Evolutionary conservation across 345 rosid genomes (phyloP).

Genomic region (Melaleuca alternifolia): DNA sequence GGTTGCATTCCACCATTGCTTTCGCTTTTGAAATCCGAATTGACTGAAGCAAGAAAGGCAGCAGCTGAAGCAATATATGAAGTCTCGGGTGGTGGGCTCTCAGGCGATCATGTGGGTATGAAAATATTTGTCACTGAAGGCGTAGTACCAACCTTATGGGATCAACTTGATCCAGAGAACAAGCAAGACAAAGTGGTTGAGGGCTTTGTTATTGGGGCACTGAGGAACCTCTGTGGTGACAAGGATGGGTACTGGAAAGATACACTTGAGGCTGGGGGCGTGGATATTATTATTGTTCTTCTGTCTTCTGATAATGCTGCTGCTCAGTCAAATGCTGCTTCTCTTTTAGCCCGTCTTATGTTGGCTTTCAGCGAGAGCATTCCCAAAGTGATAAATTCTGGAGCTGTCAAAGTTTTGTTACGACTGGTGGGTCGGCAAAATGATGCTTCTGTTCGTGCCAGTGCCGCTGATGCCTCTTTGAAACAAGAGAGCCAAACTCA

Average conservation of each 20-base stretch:
- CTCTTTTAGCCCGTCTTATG: conserved; percentile 74
- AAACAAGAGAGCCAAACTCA: no score
- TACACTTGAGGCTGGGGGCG: conserved; percentile 66
- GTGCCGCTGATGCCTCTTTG: conserved; percentile 74
- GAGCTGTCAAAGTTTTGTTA: conserved; percentile 59
- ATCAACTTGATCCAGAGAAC: conserved; percentile 46
- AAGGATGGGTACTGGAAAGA: conserved; percentile 68
- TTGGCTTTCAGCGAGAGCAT: conserved; percentile 53
- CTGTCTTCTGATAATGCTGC: conserved; percentile 63
- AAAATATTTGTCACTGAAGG: conserved; percentile 84
- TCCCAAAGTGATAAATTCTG: conserved; percentile 61
- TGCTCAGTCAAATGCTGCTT: conserved; percentile 81
- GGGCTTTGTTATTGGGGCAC: conserved; percentile 78
- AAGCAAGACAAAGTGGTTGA: conserved; percentile 66
- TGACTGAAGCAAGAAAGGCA: conserved; percentile 59
- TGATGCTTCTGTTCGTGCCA: conserved; percentile 52
- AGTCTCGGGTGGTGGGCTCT: conserved; percentile 71
- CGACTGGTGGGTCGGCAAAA: conserved; percentile 46
- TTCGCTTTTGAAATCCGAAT: conserved; percentile 64
- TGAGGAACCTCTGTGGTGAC: conserved; percentile 78
- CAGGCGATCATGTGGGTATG: conserved; percentile 75
- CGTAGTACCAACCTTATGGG: conserved; percentile 78
- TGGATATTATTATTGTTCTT: conserved; percentile 59
- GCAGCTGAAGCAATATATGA: conserved; percentile 79
- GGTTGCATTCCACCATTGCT: conserved; percentile 90